Evolutionary conservation across 805 yeast genomes (phyloP).

Genomic region (Ogataea zsoltii): DNA sequence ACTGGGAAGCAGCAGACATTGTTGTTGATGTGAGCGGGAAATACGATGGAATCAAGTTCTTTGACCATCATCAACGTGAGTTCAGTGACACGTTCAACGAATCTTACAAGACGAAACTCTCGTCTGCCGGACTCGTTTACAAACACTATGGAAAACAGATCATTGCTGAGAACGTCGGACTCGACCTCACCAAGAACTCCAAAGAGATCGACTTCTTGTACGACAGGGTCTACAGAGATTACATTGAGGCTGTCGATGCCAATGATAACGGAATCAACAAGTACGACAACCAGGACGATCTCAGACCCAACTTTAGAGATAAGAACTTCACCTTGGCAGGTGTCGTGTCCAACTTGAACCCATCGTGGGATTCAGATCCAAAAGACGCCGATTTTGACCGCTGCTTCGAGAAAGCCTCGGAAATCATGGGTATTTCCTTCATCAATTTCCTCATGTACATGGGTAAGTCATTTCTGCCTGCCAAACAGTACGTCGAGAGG

Average conservation of each 20-base stretch:
- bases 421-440: constrained; percentile 82
- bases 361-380: constrained; percentile 75
- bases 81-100: constrained; percentile 72
- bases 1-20: constrained; percentile 85
- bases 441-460: constrained; percentile 62
- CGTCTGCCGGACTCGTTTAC: constrained; percentile 92
- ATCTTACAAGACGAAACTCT: constrained; percentile 70
- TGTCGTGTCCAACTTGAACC: constrained; percentile 77
- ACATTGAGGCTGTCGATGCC: constrained; percentile 91
- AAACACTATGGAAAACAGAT: constrained; percentile 81
- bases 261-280: constrained; percentile 91
- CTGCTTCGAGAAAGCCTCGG: constrained; percentile 68
- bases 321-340: constrained; percentile 76
- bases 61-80: constrained; percentile 96
- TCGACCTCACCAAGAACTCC: constrained; percentile 34
- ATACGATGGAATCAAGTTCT: constrained; percentile 81
- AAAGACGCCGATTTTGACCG: constrained; percentile 66
- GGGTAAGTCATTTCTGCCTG: constrained; percentile 91
- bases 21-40: constrained; percentile 94
- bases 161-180: constrained; percentile 52
- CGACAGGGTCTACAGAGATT: constrained; percentile 77
- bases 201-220: constrained; percentile 64
- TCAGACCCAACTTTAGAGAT: constrained; percentile 66
- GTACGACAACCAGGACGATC: constrained; percentile 52
- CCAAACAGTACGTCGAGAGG: constrained; percentile 70